Base-by-base conservation (phyloP, 2,329 filamentous ascomycete genomes). In the Aspergillus sp. region DNA sequence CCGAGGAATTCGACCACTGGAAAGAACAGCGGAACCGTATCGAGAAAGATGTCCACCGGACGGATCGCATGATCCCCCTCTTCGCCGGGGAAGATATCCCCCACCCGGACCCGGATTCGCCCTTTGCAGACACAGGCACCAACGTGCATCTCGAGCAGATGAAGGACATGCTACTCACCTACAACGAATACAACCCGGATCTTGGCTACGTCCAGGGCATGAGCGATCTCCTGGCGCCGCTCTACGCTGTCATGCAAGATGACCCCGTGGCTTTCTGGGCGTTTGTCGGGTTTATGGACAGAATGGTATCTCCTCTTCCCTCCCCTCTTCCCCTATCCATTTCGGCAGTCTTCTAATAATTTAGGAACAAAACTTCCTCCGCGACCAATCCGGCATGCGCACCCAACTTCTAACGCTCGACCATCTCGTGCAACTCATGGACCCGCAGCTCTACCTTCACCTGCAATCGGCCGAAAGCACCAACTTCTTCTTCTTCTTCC, bases 401-500 rank as follows among this genome's bases (percentile, higher is more conserved):
- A 80, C 83, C 26, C 94, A 98, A 66, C 82, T 98, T 3, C 75
- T 88, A 35, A 89, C 91, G 0, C 80, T 98, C 3, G 90, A 98
- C 62, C 89, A 98, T 54, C 82, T 98, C 1, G 89, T 97, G 8
- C 89, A 94, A 63, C 87, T 98, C 48, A 90, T 98, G 82, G 93
- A 98, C 56, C 93, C 94, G 0, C 86, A 89, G 63, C 81, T 98
- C 5, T 97, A 96, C 68, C 76, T 86, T 2, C 93, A 98, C 59
- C 79, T 98, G 0, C 82, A 94, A 65, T 83, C 80, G 10, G 87
- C 90, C 19, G 94, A 98, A 60, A 94, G 86, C 60, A 98, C 93
- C 27, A 98, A 98, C 66, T 98, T 98, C 69, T 98, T 98, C 71
- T 98, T 98, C 74, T 97, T 98, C 75, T 98, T 97, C 80, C 86